Conservation (phyloP, 768 basidiomycete genomes). For the Pleurotus sapidus region DNA sequence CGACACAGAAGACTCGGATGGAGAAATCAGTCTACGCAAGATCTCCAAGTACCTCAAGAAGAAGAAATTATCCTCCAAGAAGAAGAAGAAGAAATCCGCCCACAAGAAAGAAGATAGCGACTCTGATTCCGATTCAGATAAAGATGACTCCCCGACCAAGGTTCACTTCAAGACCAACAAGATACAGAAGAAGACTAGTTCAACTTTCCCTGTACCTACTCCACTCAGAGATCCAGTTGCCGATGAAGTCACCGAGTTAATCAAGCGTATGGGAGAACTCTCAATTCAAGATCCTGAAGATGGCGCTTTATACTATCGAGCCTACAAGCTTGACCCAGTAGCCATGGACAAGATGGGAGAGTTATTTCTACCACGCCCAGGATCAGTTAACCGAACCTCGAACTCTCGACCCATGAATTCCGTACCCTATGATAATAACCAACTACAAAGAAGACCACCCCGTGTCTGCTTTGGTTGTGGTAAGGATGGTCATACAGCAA, state of each 20-base stretch:
- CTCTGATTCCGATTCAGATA: background rate
- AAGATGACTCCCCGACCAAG: background rate
- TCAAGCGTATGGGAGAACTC: slow-evolving; percentile 2
- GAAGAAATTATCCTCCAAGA: no score
- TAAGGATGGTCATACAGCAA: background rate
- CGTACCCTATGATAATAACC: background rate
- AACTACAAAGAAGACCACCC: background rate
- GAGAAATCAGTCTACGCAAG: no score
- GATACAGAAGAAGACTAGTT: background rate
- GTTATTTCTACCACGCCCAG: background rate
- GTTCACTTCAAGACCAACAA: no score
- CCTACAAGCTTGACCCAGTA: slow-evolving; percentile 3
- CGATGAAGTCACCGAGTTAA: slow-evolving; percentile 3
- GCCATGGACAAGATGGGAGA: background rate
- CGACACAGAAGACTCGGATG: no score
- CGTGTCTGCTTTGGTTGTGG: slow-evolving; percentile 3
- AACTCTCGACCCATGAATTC: background rate
- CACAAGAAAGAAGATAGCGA: background rate
- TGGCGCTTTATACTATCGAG: slow-evolving; percentile 1
- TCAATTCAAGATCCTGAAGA: slow-evolving; percentile 6
- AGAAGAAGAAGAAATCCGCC: no score
- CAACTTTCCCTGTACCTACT: background rate
- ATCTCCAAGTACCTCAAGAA: no score
- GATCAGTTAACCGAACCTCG: no score
- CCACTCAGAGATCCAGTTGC: background rate